These are phyloP conservation scores for Neoboletus brunneissimus DNA, from an alignment of 768 basidiomycete genomes.

Conservation along the genomic window DNA sequence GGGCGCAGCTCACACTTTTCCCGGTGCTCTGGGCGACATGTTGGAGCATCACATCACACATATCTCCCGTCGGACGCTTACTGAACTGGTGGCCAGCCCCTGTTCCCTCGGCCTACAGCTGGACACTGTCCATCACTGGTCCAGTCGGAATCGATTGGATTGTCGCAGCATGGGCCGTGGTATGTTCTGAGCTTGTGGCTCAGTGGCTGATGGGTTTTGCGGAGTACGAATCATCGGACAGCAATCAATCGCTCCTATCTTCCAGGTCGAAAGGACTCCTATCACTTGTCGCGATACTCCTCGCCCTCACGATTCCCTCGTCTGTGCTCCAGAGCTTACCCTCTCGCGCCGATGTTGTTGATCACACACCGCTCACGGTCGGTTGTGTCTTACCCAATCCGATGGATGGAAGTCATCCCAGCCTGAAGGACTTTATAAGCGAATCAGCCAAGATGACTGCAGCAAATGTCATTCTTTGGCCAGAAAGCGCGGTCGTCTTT, in stretches of 20 bases:
- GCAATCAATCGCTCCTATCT: slow-evolving; percentile 13
- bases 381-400: slow-evolving; percentile 65
- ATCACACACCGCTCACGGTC: slow-evolving; percentile 56
- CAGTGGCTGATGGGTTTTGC: slow-evolving; percentile 53
- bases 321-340: slow-evolving; percentile 43
- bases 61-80: slow-evolving; percentile 70
- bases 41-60: slow-evolving; percentile 53
- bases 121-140: slow-evolving; percentile 60
- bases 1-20: slow-evolving; percentile 55
- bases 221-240: slow-evolving; percentile 16
- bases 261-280: slow-evolving; percentile 28
- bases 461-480: slow-evolving; percentile 71
- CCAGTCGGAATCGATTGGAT: slow-evolving; percentile 68
- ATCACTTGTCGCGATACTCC: slow-evolving; percentile 40
- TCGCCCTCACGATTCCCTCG: slow-evolving; percentile 55
- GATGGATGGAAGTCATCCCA: slow-evolving; percentile 40
- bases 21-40: slow-evolving; percentile 66
- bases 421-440: slow-evolving; percentile 57
- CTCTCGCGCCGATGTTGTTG: slow-evolving; percentile 29
- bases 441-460: slow-evolving; percentile 49
- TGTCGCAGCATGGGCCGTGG: slow-evolving; percentile 71
- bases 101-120: slow-evolving; percentile 53
- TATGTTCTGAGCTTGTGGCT: slow-evolving; percentile 53
- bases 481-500: slow-evolving; percentile 75
- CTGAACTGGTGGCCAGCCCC: slow-evolving; percentile 63